These are phyloP conservation scores for Plasmodium cynomolgi DNA, from an alignment of 169 alveolate species.

Conservation along the genomic window DNA sequence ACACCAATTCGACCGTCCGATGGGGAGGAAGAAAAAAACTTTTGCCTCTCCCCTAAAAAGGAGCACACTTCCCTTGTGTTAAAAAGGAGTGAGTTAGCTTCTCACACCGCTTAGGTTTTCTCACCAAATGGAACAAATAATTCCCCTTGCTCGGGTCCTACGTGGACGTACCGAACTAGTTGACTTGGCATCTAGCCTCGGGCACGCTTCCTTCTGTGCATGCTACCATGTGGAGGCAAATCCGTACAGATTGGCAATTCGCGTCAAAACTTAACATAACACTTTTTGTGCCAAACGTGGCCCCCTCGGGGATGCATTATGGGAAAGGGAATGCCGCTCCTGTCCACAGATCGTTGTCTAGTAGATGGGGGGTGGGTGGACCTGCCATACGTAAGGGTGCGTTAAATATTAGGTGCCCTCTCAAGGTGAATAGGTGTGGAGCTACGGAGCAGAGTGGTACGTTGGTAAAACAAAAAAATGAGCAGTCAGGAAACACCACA, in stretches of 20 bases:
- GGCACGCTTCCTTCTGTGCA: background rate
- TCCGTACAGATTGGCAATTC: background rate
- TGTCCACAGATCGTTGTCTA: background rate
- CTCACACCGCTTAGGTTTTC: background rate
- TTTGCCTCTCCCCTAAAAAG: background rate
- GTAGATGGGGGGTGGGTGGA: background rate
- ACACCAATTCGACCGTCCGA: background rate
- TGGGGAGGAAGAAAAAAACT: background rate
- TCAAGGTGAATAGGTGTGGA: background rate
- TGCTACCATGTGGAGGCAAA: background rate
- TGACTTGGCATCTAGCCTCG: background rate
- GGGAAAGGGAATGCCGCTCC: background rate
- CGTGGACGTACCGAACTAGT: background rate
- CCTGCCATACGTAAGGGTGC: too few relatives aligned
- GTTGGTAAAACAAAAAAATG: background rate
- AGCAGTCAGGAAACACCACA: background rate
- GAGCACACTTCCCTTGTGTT: background rate
- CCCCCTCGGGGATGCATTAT: background rate
- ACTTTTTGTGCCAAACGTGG: background rate
- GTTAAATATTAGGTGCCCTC: too few relatives aligned
- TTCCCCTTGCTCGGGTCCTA: background rate
- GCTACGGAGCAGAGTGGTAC: background rate
- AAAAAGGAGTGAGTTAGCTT: background rate
- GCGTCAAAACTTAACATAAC: background rate
- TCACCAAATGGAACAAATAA: background rate